phyloP scores from a whole-genome alignment of 306 rosid genomes.

The Begonia masoniana region DNA sequence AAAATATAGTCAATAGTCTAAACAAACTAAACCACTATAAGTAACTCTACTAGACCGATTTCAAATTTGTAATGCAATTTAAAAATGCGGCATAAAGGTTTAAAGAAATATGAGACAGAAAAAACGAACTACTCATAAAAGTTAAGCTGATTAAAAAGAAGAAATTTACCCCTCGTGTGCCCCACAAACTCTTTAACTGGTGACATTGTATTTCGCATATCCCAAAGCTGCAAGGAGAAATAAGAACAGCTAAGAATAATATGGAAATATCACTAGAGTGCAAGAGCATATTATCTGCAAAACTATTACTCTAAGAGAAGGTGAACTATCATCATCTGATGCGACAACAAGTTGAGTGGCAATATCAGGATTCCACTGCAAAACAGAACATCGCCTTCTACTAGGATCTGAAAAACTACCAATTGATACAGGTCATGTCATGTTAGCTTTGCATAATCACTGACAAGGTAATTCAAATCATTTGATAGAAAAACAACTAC shows the following conservation, averaged over 20 bases:
- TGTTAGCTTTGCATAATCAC: no score
- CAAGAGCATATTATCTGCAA: conserved; percentile 8
- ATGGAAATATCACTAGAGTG: conserved; percentile 1
- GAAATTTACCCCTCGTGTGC: conserved; percentile 65
- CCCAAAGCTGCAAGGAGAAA: conserved; percentile 80
- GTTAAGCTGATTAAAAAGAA: no score
- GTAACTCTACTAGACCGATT: no score
- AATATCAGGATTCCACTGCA: conserved; percentile 98
- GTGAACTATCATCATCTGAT: conserved; percentile 93
- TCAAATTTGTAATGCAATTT: no score
- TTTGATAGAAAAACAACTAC: neutral
- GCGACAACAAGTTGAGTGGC: conserved; percentile 96
- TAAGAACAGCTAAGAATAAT: neutral
- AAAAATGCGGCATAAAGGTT: no score
- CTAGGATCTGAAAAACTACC: conserved; percentile 82
- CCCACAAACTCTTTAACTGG: conserved; percentile 90
- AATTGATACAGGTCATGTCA: neutral
- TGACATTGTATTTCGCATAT: conserved; percentile 81
- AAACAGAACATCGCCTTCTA: conserved; percentile 85
- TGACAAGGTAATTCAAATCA: no score
- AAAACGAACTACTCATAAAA: no score
- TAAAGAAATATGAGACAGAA: no score
- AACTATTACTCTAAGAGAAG: conserved; percentile 67
- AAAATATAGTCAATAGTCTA: no score
- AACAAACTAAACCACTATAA: no score